Percentiles rank a stretch among this genome's conserved stretches.
Evolutionary conservation across 2,329 filamentous ascomycete genomes (phyloP).

Genomic region (Penicillium sclerotiorum): DNA sequence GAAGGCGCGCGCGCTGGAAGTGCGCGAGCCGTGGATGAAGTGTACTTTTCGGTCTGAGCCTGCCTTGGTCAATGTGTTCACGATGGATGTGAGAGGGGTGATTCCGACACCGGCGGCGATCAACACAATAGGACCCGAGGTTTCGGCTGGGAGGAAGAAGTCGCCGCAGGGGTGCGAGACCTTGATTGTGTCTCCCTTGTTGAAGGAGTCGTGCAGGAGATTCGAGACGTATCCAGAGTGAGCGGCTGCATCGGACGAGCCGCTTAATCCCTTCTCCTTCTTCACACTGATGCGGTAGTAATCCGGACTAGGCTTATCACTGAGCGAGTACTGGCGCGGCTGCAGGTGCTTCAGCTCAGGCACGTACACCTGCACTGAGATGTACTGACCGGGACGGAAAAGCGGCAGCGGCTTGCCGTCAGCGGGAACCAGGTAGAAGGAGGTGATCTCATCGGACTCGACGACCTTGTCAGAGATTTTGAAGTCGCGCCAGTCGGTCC

Average conservation of each 20-base stretch:
- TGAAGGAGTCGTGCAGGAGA: constrained; percentile 64
- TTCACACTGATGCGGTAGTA: constrained; percentile 74
- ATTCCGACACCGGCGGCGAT: constrained; percentile 65
- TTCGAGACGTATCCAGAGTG: constrained; percentile 71
- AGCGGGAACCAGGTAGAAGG: constrained; percentile 68
- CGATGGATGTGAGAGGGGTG: constrained; percentile 63
- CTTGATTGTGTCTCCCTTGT: constrained; percentile 64
- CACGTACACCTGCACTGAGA: constrained; percentile 64
- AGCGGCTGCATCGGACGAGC: constrained; percentile 49
- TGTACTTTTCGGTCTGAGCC: constrained; percentile 54
- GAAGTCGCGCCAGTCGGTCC: constrained; percentile 70
- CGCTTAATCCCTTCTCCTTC: constrained; percentile 60
- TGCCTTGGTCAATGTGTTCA: constrained; percentile 55
- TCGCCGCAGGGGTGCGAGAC: constrained; percentile 69
- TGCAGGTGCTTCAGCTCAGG: constrained; percentile 64
- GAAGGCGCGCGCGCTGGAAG: constrained; percentile 54
- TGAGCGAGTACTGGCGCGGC: constrained; percentile 72
- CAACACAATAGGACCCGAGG: constrained; percentile 56
- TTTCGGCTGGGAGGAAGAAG: constrained; percentile 52
- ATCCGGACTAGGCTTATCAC: constrained; percentile 62
- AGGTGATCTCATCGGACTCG: constrained; percentile 70
- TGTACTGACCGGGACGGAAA: constrained; percentile 73
- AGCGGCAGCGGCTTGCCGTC: constrained; percentile 63
- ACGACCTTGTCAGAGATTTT: constrained; percentile 64
- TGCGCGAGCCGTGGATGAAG: constrained; percentile 62